Percentiles rank a stretch among this genome's conserved stretches.
phyloP scores from a whole-genome alignment of 345 rosid species.

The Aethionema arabicum region DNA sequence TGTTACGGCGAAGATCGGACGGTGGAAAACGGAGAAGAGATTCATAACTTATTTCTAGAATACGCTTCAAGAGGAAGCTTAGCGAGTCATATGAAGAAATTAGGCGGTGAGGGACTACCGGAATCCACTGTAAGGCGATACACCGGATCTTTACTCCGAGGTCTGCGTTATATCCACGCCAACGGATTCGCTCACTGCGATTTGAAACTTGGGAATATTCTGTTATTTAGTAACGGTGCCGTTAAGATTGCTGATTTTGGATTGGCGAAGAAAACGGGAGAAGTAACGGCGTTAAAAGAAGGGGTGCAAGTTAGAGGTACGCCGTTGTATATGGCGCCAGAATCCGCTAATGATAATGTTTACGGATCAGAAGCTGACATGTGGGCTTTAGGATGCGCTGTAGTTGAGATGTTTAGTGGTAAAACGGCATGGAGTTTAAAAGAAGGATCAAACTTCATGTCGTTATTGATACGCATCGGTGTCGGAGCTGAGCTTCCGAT shows the following conservation, averaged over 20 bases:
- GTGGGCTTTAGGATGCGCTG: constrained; percentile 84
- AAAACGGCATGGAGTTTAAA: constrained; percentile 56
- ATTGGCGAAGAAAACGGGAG: constrained; percentile 48
- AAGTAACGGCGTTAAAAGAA: constrained; percentile 21
- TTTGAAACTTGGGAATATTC: constrained; percentile 56
- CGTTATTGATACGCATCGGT: constrained; percentile 58
- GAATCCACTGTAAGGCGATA: constrained; percentile 55
- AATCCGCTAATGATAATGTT: constrained; percentile 53
- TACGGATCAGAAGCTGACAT: constrained; percentile 75
- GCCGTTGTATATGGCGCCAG: constrained; percentile 78
- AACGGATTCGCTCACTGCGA: constrained; percentile 75
- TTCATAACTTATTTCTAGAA: constrained; percentile 64
- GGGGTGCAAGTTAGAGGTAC: constrained; percentile 61
- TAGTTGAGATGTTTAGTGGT: constrained; percentile 76
- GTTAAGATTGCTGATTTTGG: constrained; percentile 79
- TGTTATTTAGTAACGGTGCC: constrained; percentile 47
- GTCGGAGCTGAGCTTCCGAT: constrained; percentile 53
- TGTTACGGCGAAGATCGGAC: constrained; percentile 55
- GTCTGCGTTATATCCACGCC: constrained; percentile 53
- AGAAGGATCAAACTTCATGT: constrained; percentile 35
- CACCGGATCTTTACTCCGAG: constrained; percentile 56
- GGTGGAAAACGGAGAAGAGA: constrained; percentile 42
- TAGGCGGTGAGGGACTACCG: constrained; percentile 42
- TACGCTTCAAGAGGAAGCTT: constrained; percentile 75
- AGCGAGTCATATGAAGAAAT: constrained; percentile 37